phyloP scores from a whole-genome alignment of 805 yeast genomes.

The Yamadazyma insecticola region DNA sequence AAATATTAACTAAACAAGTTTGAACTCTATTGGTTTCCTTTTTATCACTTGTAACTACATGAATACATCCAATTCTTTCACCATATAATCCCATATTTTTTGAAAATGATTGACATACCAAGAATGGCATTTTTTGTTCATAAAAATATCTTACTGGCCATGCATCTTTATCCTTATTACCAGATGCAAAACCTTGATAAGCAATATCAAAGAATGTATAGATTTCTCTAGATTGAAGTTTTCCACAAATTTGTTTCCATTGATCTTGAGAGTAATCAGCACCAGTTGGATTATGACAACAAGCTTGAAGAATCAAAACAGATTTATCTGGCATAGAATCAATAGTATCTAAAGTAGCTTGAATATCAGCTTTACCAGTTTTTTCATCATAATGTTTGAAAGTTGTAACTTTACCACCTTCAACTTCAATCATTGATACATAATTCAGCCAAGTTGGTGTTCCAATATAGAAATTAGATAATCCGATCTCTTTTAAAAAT shows the following conservation, averaged over 20 bases:
- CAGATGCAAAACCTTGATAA: slow-evolving; percentile 39
- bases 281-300: slow-evolving; percentile 45
- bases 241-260: slow-evolving; percentile 27
- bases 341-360: slow-evolving; percentile 20
- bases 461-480: slow-evolving; percentile 28
- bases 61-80: slow-evolving; percentile 36
- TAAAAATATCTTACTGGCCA: slow-evolving; percentile 35
- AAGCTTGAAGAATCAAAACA: slow-evolving; percentile 36
- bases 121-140: slow-evolving; percentile 21
- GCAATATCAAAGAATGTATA: slow-evolving; percentile 37
- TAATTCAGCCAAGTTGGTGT: slow-evolving; percentile 39
- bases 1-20: slow-evolving; percentile 25
- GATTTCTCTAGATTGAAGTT: slow-evolving; percentile 20
- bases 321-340: slow-evolving; percentile 26
- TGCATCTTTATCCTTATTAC: slow-evolving; percentile 59
- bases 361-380: slow-evolving; percentile 27
- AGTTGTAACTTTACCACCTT: slow-evolving; percentile 21
- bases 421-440: slow-evolving; percentile 27
- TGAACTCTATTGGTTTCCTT: slow-evolving; percentile 11
- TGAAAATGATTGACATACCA: slow-evolving; percentile 38
- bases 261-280: slow-evolving; percentile 33
- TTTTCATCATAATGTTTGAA: slow-evolving; percentile 29
- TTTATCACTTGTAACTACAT: slow-evolving; percentile 22
- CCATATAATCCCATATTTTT: slow-evolving; percentile 40
- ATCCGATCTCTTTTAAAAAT: slow-evolving; percentile 22